These are phyloP conservation scores for Scenedesmus sp. DNA, from an alignment of 163 green algal genomes.

Conservation along the genomic window DNA sequence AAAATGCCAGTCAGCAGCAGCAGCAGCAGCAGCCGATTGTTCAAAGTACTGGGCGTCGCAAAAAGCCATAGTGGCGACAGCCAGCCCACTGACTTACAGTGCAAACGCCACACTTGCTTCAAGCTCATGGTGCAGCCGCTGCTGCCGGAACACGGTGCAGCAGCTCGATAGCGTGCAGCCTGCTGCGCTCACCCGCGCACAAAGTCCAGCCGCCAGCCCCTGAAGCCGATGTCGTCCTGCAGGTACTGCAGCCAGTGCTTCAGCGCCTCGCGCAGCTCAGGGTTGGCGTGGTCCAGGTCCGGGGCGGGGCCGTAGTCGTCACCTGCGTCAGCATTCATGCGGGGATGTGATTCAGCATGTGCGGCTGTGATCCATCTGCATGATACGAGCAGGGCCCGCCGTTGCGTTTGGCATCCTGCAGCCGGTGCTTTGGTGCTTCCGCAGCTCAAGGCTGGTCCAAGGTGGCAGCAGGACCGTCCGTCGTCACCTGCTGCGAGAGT, in stretches of 20 bases:
- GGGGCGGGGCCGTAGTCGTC: constrained; percentile 80
- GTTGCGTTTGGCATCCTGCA: too few species aligned
- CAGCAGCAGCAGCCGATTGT: not conserved
- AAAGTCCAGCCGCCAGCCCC: constrained; percentile 67
- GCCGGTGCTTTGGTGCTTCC: too few species aligned
- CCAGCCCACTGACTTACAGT: too few species aligned
- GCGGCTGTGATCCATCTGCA: too few species aligned
- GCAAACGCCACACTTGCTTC: not conserved
- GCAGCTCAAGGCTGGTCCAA: too few species aligned
- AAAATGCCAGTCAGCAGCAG: not conserved
- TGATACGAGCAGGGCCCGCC: too few species aligned
- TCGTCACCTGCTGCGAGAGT: too few species aligned
- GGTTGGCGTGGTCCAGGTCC: constrained; percentile 83
- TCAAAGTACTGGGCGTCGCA: not conserved
- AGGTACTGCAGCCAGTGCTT: constrained; percentile 83
- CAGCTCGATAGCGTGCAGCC: not conserved
- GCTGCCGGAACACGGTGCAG: not conserved
- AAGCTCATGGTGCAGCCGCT: not conserved
- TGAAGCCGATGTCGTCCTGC: constrained; percentile 77
- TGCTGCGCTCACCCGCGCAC: constrained; percentile 33
- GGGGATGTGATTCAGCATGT: too few species aligned
- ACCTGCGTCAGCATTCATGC: too few species aligned
- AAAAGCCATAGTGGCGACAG: not conserved
- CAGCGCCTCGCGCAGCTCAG: constrained; percentile 70
- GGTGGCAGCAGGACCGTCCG: too few species aligned